Percentiles rank a stretch among this genome's conserved stretches.
Evolutionary conservation across 306 rosid species (phyloP).

Genomic region (Ammopiptanthus mongolicus): DNA sequence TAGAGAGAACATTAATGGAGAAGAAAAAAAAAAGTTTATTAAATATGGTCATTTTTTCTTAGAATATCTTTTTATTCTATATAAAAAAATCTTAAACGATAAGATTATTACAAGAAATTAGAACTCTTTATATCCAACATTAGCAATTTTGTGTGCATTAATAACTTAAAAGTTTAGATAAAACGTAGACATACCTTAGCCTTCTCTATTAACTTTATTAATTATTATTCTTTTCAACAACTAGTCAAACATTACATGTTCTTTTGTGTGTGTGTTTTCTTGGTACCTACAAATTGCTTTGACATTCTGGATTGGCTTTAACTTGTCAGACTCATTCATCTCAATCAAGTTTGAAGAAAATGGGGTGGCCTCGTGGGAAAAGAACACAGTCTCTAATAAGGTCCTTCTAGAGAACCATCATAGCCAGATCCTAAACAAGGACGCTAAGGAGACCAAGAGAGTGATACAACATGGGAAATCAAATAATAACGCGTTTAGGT

Average conservation of each 20-base stretch:
- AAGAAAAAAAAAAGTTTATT: too few relatives aligned
- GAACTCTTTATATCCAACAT: neutral
- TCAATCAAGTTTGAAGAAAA: slow-evolving; percentile 91
- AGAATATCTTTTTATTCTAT: too few relatives aligned
- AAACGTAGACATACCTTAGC: slow-evolving; percentile 2
- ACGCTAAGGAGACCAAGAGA: slow-evolving; percentile 46
- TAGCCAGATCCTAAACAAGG: slow-evolving; percentile 27
- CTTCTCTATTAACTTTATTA: neutral
- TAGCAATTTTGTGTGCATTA: neutral
- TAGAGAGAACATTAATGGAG: too few relatives aligned
- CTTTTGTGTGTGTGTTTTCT: neutral
- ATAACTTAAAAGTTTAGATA: neutral
- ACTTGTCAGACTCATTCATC: slow-evolving; percentile 76
- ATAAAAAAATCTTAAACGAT: too few relatives aligned
- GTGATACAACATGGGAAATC: slow-evolving; percentile 81
- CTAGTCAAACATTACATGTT: neutral
- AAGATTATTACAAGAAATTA: too few relatives aligned
- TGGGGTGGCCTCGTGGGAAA: slow-evolving; percentile 92
- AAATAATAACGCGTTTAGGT: slow-evolving; percentile 61
- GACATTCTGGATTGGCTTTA: slow-evolving; percentile 20
- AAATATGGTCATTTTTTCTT: too few relatives aligned
- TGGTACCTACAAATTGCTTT: slow-evolving; percentile 19
- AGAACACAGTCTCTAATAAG: slow-evolving; percentile 48
- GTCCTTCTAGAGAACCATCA: slow-evolving; percentile 51
- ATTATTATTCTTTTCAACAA: neutral